phyloP scores from a whole-genome alignment of 345 rosid species.

The Brassica rapa region DNA sequence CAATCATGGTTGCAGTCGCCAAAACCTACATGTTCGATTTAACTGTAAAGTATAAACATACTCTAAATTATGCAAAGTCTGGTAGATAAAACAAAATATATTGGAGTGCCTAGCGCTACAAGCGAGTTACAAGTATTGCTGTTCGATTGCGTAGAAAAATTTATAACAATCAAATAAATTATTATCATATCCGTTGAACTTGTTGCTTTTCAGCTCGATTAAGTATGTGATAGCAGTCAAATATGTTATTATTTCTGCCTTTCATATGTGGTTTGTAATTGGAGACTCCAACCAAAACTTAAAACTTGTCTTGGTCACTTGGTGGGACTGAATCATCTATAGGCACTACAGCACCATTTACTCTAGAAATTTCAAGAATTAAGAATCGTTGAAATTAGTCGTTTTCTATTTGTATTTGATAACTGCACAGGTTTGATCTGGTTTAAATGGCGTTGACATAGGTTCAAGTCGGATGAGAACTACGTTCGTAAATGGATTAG shows the following conservation, averaged over 20 bases:
- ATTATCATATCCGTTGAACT: background rate
- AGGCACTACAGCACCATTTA: background rate
- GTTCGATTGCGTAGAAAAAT: background rate
- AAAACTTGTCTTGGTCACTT: background rate
- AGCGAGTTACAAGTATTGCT: background rate
- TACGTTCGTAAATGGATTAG: slow-evolving; percentile 15
- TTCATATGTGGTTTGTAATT: background rate
- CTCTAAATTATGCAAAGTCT: background rate
- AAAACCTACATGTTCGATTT: background rate
- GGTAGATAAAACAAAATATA: background rate
- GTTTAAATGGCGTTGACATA: background rate
- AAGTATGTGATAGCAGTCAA: background rate
- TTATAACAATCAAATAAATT: background rate
- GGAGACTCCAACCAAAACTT: background rate
- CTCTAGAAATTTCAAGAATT: background rate
- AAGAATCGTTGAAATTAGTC: background rate
- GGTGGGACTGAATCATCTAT: background rate
- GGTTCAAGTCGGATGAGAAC: slow-evolving; percentile 14
- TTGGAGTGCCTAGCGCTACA: background rate
- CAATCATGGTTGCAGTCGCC: background rate
- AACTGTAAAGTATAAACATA: background rate
- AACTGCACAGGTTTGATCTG: background rate
- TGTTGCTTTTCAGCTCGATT: background rate
- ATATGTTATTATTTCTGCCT: background rate
- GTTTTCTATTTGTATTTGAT: background rate